Conservation (phyloP, 2,329 filamentous ascomycete genomes). For the Trichophyton rubrum region DNA sequence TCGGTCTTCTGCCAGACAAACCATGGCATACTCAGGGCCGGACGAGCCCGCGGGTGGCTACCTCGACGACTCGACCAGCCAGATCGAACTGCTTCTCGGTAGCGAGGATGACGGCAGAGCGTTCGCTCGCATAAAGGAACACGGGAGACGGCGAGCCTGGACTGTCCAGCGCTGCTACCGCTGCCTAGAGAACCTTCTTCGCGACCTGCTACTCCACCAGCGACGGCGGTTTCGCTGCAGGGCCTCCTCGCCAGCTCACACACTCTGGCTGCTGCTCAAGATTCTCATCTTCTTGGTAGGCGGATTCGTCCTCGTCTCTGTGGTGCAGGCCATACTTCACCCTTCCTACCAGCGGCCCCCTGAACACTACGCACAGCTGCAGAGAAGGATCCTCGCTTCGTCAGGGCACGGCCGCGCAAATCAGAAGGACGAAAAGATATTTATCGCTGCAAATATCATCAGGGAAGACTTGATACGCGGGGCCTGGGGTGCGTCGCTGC, state of each 20-base stretch:
- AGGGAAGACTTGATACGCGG: conserved; percentile 9
- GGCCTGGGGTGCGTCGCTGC: conserved; percentile 6
- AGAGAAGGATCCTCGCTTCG: not conserved
- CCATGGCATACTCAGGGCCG: not conserved
- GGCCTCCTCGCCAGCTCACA: not conserved
- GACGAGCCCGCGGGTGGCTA: not conserved
- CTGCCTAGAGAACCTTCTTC: not conserved
- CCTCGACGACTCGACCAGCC: not conserved
- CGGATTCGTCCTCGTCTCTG: conserved; percentile 7
- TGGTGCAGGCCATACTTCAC: conserved; percentile 5
- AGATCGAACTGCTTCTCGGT: not conserved
- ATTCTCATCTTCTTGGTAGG: not conserved
- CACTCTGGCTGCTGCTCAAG: not conserved
- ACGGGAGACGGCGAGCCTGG: not conserved
- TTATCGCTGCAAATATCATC: conserved; percentile 11
- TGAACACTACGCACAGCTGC: conserved; percentile 6
- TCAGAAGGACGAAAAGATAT: conserved; percentile 8
- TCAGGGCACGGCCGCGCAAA: conserved; percentile 6
- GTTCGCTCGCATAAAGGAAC: not conserved
- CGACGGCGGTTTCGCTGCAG: not conserved
- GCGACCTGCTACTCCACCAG: not conserved
- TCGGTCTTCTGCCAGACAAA: too few relatives aligned
- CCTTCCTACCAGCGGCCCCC: conserved; percentile 9
- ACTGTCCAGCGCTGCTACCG: not conserved
- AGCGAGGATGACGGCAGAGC: not conserved